phyloP scores from a whole-genome alignment of 495 filamentous ascomycete species.

The Tetracladium marchalianum region DNA sequence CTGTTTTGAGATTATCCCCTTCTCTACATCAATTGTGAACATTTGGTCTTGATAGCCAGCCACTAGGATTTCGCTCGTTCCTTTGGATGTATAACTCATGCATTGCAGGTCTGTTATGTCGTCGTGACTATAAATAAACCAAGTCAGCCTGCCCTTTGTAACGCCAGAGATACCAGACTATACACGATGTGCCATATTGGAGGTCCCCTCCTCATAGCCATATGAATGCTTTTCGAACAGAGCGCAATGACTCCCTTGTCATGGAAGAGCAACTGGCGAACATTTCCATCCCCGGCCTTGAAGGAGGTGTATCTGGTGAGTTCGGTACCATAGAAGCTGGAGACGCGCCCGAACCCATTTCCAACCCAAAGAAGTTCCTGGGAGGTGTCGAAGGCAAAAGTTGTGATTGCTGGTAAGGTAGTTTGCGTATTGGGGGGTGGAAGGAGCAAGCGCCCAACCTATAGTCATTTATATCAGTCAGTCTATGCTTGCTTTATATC shows the following conservation, averaged over 20 bases:
- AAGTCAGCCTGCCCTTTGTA: constrained; percentile 1
- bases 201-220: constrained; percentile 68
- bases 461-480: constrained; percentile 16
- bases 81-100: constrained; percentile 88
- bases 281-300: constrained; percentile 53
- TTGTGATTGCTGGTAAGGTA: constrained; percentile 53
- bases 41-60: constrained; percentile 79
- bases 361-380: constrained; percentile 90
- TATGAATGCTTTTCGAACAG: constrained; percentile 69
- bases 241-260: constrained; percentile 79
- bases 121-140: constrained; percentile 30
- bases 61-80: constrained; percentile 69
- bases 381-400: constrained; percentile 75
- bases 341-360: constrained; percentile 72
- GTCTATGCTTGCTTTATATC: neutral
- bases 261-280: constrained; percentile 76
- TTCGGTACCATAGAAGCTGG: constrained; percentile 75
- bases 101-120: constrained; percentile 78
- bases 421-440: constrained; percentile 54
- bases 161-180: neutral
- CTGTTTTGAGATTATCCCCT: constrained; percentile 66
- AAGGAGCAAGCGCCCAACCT: constrained; percentile 63
- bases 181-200: constrained; percentile 69
- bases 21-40: constrained; percentile 83
- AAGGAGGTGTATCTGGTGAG: constrained; percentile 65